Percentiles rank a stretch among this genome's conserved stretches.
Evolutionary conservation across 2,329 filamentous ascomycete genomes (phyloP).

Genomic region (Neofusicoccum sp.): DNA sequence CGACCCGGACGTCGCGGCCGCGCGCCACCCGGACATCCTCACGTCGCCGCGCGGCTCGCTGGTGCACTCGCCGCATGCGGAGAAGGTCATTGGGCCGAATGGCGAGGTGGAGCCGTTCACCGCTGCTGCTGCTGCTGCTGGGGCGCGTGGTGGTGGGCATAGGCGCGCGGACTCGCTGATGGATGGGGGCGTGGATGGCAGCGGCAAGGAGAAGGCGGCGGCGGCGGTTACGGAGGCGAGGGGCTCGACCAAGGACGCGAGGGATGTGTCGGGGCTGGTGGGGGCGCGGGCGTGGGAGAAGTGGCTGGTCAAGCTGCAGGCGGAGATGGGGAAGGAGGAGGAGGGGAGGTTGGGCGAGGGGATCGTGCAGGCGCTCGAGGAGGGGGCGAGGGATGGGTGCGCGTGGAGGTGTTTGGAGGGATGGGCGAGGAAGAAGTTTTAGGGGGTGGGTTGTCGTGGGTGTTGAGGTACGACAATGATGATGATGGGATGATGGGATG

Average conservation of each 20-base stretch:
- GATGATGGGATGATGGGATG: not conserved
- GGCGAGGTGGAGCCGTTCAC: constrained; percentile 24
- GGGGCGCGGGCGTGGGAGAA: constrained; percentile 94
- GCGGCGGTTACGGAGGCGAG: constrained; percentile 29
- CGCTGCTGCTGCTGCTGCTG: not conserved
- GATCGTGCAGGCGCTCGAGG: constrained; percentile 58
- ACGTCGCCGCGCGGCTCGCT: constrained; percentile 1
- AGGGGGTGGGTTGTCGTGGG: not conserved
- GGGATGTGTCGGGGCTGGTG: constrained; percentile 72
- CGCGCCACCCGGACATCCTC: not conserved
- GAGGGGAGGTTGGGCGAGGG: constrained; percentile 51
- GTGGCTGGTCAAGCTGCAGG: constrained; percentile 86
- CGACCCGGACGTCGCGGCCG: constrained; percentile 23
- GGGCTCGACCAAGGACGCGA: constrained; percentile 65
- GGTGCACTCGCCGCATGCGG: constrained; percentile 19
- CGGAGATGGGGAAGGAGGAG: constrained; percentile 73
- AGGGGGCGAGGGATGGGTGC: constrained; percentile 56
- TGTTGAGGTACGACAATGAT: not conserved
- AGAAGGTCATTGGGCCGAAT: constrained; percentile 37
- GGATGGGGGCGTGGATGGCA: not conserved
- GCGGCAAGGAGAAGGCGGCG: not conserved
- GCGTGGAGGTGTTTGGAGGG: constrained; percentile 62
- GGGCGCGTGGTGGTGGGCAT: not conserved
- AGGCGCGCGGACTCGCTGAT: constrained; percentile 11
- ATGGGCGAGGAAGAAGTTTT: constrained; percentile 36